Base-by-base conservation (phyloP, 768 basidiomycete genomes). In the Mycena filopes region DNA sequence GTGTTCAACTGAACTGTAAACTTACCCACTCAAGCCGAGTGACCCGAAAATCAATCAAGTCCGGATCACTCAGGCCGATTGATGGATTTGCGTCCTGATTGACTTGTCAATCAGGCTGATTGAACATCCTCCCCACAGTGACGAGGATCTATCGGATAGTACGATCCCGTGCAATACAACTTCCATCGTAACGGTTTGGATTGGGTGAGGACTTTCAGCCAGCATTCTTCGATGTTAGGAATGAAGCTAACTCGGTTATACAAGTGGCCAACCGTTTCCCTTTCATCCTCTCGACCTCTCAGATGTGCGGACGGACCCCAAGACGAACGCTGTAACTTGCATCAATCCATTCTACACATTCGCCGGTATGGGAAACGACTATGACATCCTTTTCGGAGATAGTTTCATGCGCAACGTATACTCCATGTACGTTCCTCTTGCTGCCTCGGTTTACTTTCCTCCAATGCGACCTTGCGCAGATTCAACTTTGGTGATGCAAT, bases 91-190 rank as follows among this genome's bases (percentile, higher is more conserved):
- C 56, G 28, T 26, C 4, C 36, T 28, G 56, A 58, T 23, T 58
- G 56, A 38, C 15, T 47, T 58, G 56, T 38, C 56, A 58, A 31
- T 58, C 56, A 58, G 46, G 33, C 56, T 28, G 55, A 56, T 31
- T 45, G 42, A 18, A 45, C 5, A 15, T 25, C 36, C 55, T 56
- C 36, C 43, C 43, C 55, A 56, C 55, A 50, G 49, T 36, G 49
- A 36, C 15, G 36, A 10, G 36, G 36, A n/a, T n/a, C n/a, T 38
- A 38, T 38, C 36, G n/a, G 36, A 38, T 16, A 38, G 36, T 38
- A 38, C 36, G 36, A n/a, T n/a, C n/a, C n/a, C n/a, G n/a, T n/a
- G n/a, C n/a, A n/a, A n/a, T n/a, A n/a, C n/a, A n/a, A n/a, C n/a
- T n/a, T n/a, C n/a, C n/a, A n/a, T n/a, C n/a, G n/a, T n/a, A n/a